Base-by-base conservation (phyloP, 2,329 filamentous ascomycete species). In the Madurella fahalii region DNA sequence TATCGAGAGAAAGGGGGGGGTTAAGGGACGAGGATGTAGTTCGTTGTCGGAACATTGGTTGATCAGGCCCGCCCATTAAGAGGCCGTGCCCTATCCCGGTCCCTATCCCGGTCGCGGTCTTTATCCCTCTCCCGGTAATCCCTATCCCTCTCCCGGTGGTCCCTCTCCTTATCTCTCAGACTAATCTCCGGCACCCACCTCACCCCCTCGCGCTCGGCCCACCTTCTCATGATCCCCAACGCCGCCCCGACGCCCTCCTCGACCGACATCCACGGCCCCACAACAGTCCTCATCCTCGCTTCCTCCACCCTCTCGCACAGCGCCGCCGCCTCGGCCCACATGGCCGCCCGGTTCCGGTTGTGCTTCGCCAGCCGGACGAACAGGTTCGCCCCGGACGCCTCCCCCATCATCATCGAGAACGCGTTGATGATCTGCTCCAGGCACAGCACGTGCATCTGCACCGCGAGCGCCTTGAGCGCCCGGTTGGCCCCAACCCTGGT, bases 131-230 rank as follows among this genome's bases (percentile, higher is more conserved):
- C 46, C 30, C 41, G 41, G 18, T 47, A 20, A 20, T 49, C 44
- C 40, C 40, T 39, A 11, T 56, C 53, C 18, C 31, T 56, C n/a
- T 50, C 37, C 16, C 15, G 17, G 9, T 34, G 31, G 40, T 37
- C 45, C 40, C 47, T 42, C 11, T 34, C 43, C 44, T 49, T 42
- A 13, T 34, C 43, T 40, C 54, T 57, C 34, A 61, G 16, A 5
- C 5, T 58, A 25, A 74, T 64, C 60, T 73, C 69, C 1, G 74
- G 69, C n/a, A 64, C 62, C 78, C 77, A 81, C 16, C 71, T 66
- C n/a, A 79, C 71, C 5, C 65, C 65, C 55, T 79, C 75, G 2
- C 72, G 69, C 9, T 70, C 68, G 43, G 72, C 74, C 74, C 76
- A 80, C 20, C 68, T 64, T 2, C 67, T 68, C 58, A 80, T 64